Base-by-base conservation (phyloP, 352 stramenopile genomes). In the Globisporangium radiosum region DNA sequence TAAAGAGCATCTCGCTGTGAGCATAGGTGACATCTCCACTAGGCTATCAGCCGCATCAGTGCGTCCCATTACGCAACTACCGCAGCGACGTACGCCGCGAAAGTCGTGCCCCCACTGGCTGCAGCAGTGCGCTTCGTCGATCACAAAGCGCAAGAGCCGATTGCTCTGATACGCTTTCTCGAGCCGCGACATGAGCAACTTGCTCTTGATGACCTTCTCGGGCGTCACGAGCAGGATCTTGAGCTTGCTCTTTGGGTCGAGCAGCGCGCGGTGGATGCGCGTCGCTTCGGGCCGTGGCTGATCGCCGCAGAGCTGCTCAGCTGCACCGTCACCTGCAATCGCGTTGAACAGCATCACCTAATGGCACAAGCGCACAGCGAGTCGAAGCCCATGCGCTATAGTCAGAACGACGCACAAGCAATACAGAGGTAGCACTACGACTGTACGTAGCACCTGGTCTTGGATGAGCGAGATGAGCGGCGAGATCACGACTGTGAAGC, bases 381-480 rank as follows among this genome's bases (percentile, higher is more conserved):
- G 43, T 7, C 43, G 11, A 17, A 25, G 2, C 2, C 1, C 25
- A 25, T 25, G 0, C 25, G 25, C 25, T 25, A 25, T 25, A 2
- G 25, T 25, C 25, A 25, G 25, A 25, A 25, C 25, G 25, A 25
- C 25, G 25, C 25, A 25, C 25, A 25, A 25, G 25, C 25, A 25
- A 25, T 2, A 2, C 25, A 25, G 25, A 25, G 25, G 25, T 25
- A 1, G 25, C 25, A 25, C 25, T 25, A 25, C 25, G 25, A 25
- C 25, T 25, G 25, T 25, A 25, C 25, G 25, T 2, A 25, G 11
- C 59, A 87, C 88, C 67, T 98, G 93, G 66, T 98, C 92, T 60
- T 92, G 75, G 38, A 98, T 98, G 13, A 98, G 78, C 19, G 88
- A 97, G 36, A 98, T 72, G 15, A 98, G 70, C 15, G 94, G 94